These are phyloP conservation scores for Dactylellina drechsleri DNA, from an alignment of 2,329 filamentous ascomycete species.

Conservation along the genomic window DNA sequence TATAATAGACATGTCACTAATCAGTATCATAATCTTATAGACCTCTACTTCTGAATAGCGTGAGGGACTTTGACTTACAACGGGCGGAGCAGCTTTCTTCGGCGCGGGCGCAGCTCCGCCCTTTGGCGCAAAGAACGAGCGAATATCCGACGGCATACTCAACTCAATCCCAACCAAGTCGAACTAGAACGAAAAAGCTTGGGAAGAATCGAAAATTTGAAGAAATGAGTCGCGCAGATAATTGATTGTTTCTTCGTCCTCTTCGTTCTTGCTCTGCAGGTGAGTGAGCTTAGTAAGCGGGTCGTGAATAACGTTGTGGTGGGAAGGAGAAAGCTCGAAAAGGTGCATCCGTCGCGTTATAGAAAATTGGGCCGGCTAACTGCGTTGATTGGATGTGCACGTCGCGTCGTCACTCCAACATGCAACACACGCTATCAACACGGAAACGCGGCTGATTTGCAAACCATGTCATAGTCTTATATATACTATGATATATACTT, in stretches of 20 bases:
- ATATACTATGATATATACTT: too few relatives aligned
- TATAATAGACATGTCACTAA: slow-evolving; percentile 5
- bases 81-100: slow-evolving; percentile 48
- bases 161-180: neutral
- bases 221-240: neutral
- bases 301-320: neutral
- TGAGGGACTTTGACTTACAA: slow-evolving; percentile 11
- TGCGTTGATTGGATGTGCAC: too few relatives aligned
- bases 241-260: neutral
- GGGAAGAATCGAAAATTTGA: neutral
- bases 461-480: too few relatives aligned
- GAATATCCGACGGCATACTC: slow-evolving; percentile 83
- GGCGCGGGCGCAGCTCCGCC: slow-evolving; percentile 63
- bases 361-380: neutral
- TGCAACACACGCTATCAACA: too few relatives aligned
- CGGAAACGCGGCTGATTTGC: too few relatives aligned
- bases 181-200: neutral
- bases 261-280: neutral
- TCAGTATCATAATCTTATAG: neutral
- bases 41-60: slow-evolving; percentile 1
- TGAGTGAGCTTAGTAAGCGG: neutral
- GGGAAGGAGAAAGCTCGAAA: neutral
- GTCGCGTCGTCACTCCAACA: too few relatives aligned
- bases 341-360: neutral
- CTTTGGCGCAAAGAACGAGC: slow-evolving; percentile 87